Evolutionary conservation across 73 alveolate genomes (phyloP).

Genomic region (Symbiodinium natans): DNA sequence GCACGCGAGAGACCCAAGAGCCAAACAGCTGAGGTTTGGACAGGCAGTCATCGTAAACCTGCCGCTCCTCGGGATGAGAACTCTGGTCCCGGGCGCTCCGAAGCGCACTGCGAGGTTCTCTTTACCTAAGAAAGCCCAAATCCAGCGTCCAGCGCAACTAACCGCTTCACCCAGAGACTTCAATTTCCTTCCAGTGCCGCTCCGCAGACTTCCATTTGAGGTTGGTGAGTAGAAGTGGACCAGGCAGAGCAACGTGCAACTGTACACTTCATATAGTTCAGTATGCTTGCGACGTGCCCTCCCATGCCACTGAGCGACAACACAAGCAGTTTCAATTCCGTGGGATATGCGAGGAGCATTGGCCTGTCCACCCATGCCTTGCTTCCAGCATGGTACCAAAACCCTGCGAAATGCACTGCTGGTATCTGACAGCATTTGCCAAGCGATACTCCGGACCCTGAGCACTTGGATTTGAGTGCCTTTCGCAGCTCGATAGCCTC

Average conservation of each 20-base stretch:
- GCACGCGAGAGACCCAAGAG: no score
- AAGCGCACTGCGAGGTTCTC: background rate
- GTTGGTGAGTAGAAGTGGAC: constrained; percentile 11
- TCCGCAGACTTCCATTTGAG: background rate
- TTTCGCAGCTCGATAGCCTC: background rate
- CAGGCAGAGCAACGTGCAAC: background rate
- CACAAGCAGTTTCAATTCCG: no score
- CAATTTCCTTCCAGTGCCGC: background rate
- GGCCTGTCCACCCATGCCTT: background rate
- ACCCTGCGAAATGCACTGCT: background rate
- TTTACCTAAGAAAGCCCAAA: no score
- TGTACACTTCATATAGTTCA: no score
- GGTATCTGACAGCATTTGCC: background rate
- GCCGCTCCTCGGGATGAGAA: background rate
- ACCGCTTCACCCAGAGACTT: no score
- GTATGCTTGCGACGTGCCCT: no score
- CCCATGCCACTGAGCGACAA: no score
- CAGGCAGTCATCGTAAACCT: constrained; percentile 16
- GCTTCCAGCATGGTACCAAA: background rate
- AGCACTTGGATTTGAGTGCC: background rate
- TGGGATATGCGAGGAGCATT: no score
- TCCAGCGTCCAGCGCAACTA: no score
- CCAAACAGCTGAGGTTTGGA: background rate
- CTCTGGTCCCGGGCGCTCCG: background rate
- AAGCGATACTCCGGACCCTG: background rate